phyloP scores from a whole-genome alignment of 2,329 filamentous ascomycete genomes.

The Balansia obtecta region DNA sequence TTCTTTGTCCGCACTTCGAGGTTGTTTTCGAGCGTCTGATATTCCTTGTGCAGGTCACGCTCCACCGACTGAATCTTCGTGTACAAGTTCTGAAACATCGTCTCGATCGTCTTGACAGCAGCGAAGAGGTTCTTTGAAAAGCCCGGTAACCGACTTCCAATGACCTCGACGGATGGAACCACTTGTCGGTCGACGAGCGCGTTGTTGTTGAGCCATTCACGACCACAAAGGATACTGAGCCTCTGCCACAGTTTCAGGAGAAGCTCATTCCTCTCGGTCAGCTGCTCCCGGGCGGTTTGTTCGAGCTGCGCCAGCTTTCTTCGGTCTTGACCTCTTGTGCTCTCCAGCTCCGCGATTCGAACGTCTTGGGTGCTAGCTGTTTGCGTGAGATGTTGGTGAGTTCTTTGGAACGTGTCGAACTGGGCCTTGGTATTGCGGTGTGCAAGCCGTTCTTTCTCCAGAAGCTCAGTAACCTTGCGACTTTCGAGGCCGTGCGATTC shows the following conservation, averaged over 20 bases:
- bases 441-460: constrained; percentile 79
- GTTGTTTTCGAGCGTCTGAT: constrained; percentile 70
- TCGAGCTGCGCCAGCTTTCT: constrained; percentile 67
- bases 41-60: constrained; percentile 80
- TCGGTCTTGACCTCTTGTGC: constrained; percentile 63
- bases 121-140: constrained; percentile 84
- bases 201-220: constrained; percentile 85
- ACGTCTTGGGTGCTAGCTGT: constrained; percentile 77
- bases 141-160: constrained; percentile 71
- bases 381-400: constrained; percentile 74
- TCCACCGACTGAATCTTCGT: constrained; percentile 75
- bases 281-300: constrained; percentile 70
- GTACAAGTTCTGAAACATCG: constrained; percentile 65
- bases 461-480: constrained; percentile 69
- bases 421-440: constrained; percentile 79
- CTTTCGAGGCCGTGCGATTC: constrained; percentile 83
- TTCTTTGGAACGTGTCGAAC: constrained; percentile 80
- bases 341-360: constrained; percentile 76
- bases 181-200: constrained; percentile 77
- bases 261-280: constrained; percentile 79
- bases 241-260: constrained; percentile 84
- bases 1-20: constrained; percentile 72
- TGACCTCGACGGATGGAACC: constrained; percentile 71
- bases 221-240: constrained; percentile 72
- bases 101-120: constrained; percentile 79